Evolutionary conservation across 768 basidiomycete genomes (phyloP), one percentile per base, ranked within the genome.

Genomic region (Leccinum variicolor): DNA sequence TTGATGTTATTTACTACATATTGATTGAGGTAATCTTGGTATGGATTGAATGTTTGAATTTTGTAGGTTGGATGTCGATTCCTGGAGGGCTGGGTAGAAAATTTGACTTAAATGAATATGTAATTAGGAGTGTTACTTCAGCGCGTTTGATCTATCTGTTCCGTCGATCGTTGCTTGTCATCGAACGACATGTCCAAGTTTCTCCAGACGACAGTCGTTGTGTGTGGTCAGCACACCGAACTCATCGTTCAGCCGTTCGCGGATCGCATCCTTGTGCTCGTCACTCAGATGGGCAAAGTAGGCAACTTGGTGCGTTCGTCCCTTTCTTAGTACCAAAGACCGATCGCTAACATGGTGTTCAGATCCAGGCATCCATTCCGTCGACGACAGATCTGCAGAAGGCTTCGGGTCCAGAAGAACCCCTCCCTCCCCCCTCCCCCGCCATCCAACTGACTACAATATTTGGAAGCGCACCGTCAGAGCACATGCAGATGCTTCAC

Each of bases 211-310:
- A 78, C 80, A 9, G 75, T 79, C 39, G 67, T 77, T 5, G 64
- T 94, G 11, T 69, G 81, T 46, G 89, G 83, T 13, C 73, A 78
- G 13, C 73, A 69, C 17, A 97, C 92, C 2, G 86, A 95, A 54
- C 74, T 97, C 15, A 62, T 94, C 47, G 69, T 95, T 7, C 93
- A 97, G 65, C 76, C 77, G 0, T 98, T 84, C 69, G 81, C 83
- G 53, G 95, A 98, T 74, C 81, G 92, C 25, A 76, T 84, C 13
- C 77, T 98, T 19, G 86, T 97, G n/a, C 77, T 97, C 23, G 79
- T 98, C 53, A 94, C 93, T 1, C 95, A 98, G 72, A 70, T 92
- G 59, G 90, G 91, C 39, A 95, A 94, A 82, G 87, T 96, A 13
- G 95, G 95, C 55, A 85, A 81, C 67, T 69, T 98, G 75, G 94